phyloP scores from a whole-genome alignment of 805 yeast genomes.

The Cyberlindnera mississippiensis region DNA sequence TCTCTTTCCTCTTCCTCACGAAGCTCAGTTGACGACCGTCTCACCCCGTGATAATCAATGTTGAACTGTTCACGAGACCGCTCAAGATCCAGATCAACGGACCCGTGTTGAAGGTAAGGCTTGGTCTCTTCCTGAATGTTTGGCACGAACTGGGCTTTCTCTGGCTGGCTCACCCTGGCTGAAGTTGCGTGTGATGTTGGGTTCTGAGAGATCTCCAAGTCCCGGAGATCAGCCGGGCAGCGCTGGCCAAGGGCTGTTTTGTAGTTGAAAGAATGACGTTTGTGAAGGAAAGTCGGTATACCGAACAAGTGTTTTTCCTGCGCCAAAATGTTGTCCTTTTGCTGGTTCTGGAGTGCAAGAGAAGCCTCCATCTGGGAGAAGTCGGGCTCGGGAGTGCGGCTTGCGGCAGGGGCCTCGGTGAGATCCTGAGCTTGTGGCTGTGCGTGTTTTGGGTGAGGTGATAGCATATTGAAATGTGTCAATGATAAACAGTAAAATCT shows the following conservation, averaged over 20 bases:
- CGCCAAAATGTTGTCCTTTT: background rate
- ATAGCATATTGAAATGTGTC: background rate
- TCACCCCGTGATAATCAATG: constrained; percentile 10
- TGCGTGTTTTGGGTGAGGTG: background rate
- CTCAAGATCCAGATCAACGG: constrained; percentile 7
- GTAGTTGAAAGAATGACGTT: constrained; percentile 13
- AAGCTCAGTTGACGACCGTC: constrained; percentile 2
- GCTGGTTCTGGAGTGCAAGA: background rate
- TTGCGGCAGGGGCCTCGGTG: constrained; percentile 8
- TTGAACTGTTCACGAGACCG: constrained; percentile 11
- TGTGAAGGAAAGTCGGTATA: constrained; percentile 3
- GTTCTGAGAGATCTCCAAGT: too few relatives aligned
- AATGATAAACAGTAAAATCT: background rate
- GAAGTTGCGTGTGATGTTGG: background rate
- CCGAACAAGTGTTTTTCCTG: background rate
- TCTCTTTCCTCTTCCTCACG: background rate
- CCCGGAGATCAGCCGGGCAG: too few relatives aligned
- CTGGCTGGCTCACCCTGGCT: background rate
- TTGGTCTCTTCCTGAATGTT: constrained; percentile 8
- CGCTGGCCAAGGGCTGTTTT: constrained; percentile 3
- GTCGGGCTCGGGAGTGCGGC: constrained; percentile 12
- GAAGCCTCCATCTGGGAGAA: constrained; percentile 4
- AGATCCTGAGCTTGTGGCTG: background rate
- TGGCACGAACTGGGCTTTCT: background rate
- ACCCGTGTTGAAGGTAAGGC: constrained; percentile 5